phyloP scores from a whole-genome alignment of 2,329 filamentous ascomycete species.

The Dendrostoma leiphaemia region DNA sequence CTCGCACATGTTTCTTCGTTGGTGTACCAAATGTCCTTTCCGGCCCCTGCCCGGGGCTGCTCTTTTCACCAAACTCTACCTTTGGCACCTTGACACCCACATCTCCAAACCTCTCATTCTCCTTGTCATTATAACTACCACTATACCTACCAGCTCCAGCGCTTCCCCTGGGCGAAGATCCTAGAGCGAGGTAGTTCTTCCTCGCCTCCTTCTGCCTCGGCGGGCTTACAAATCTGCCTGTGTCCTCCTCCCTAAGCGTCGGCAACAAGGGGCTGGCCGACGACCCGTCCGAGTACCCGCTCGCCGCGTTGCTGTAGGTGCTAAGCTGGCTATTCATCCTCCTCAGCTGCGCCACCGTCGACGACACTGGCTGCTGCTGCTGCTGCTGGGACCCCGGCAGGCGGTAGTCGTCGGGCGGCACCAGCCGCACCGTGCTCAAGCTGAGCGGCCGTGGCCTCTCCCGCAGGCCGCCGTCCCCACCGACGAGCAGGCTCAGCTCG shows the following conservation, averaged over 20 bases:
- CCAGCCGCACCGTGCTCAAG: conserved; percentile 8
- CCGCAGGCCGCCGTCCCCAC: background rate
- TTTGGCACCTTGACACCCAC: conserved; percentile 8
- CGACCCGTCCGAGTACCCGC: conserved; percentile 28
- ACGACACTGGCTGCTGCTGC: conserved; percentile 28
- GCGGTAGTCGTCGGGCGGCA: conserved; percentile 5
- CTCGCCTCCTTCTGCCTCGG: conserved; percentile 27
- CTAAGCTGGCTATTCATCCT: conserved; percentile 57
- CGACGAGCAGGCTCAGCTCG: conserved; percentile 10
- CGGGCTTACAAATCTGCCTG: conserved; percentile 28
- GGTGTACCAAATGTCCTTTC: background rate
- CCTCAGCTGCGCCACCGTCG: conserved; percentile 50
- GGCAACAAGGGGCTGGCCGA: conserved; percentile 33
- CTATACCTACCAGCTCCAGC: background rate
- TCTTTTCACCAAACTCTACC: conserved; percentile 10
- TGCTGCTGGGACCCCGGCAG: no score
- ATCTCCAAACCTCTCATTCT: background rate
- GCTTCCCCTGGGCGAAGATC: conserved; percentile 21
- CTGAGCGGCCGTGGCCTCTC: background rate
- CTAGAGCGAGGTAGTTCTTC: conserved; percentile 47
- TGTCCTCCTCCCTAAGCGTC: conserved; percentile 34
- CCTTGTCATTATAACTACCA: conserved; percentile 2
- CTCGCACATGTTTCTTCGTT: background rate
- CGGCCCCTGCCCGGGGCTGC: background rate
- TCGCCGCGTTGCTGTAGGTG: conserved; percentile 40